Percentiles rank a stretch among this genome's conserved stretches.
phyloP scores from a whole-genome alignment of 768 basidiomycete genomes.

The Tylopilus rubrobrunneus region DNA sequence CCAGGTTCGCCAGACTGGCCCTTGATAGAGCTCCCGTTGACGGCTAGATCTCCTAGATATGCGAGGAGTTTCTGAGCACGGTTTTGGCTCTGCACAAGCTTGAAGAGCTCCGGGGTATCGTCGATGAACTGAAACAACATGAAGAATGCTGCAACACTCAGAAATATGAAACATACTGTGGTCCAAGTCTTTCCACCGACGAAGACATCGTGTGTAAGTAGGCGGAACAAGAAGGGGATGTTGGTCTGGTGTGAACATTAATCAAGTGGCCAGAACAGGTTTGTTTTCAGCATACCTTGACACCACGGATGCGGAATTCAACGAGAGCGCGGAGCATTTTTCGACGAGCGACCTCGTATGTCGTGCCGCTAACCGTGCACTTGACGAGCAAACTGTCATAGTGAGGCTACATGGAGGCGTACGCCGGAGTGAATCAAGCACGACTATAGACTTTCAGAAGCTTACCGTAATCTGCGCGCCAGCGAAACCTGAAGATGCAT shows the following conservation, averaged over 20 bases:
- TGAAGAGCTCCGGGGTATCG: conserved; percentile 99
- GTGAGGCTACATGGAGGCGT: conserved; percentile 61
- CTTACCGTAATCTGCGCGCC: conserved; percentile 96
- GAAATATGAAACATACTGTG: conserved; percentile 49
- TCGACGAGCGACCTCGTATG: conserved; percentile 95
- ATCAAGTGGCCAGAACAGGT: background rate
- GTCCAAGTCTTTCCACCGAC: conserved; percentile 98
- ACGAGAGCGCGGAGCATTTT: conserved; percentile 99
- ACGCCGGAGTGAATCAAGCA: background rate
- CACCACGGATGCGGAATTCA: conserved; percentile 98
- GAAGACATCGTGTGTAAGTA: conserved; percentile 95
- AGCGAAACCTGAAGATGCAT: conserved; percentile 96
- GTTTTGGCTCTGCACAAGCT: conserved; percentile 95
- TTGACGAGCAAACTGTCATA: conserved; percentile 98
- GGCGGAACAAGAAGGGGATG: conserved; percentile 98
- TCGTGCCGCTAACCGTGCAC: conserved; percentile 92
- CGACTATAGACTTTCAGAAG: background rate
- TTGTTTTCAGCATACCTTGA: conserved; percentile 57
- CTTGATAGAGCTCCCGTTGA: conserved; percentile 97
- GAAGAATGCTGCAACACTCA: background rate
- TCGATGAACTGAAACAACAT: conserved; percentile 79
- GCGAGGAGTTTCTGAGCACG: conserved; percentile 96
- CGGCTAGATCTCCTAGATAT: conserved; percentile 95
- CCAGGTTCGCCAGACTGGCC: conserved; percentile 95
- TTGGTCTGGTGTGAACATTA: conserved; percentile 64